A percentile compares a stretch with the other conserved stretches of the same genome.
phyloP scores from a whole-genome alignment of 139 green algal genomes.

The Mesostigma viride region DNA sequence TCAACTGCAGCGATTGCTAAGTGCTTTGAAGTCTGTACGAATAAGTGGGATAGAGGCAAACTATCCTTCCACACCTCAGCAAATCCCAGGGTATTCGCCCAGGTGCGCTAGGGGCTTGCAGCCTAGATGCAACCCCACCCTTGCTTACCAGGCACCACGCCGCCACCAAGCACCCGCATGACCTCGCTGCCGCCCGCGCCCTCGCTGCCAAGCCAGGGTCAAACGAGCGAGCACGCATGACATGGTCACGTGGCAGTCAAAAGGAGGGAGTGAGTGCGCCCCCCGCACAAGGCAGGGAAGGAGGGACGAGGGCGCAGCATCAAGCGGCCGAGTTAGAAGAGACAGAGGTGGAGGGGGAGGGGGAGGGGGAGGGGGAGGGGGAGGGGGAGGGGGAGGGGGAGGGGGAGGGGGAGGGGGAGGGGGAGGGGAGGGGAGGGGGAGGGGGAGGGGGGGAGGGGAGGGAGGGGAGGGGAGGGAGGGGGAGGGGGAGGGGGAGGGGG shows the following conservation, averaged over 20 bases:
- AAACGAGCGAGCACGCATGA: conserved; percentile 14
- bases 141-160: conserved; percentile 70
- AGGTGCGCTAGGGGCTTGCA: no score
- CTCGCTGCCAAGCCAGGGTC: conserved; percentile 38
- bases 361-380: background rate
- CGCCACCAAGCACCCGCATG: conserved; percentile 72
- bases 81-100: no score
- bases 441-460: background rate
- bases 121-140: no score
- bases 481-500: background rate
- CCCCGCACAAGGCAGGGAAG: background rate
- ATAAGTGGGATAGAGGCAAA: no score
- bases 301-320: background rate
- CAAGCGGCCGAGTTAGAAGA: background rate
- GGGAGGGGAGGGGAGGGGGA: background rate
- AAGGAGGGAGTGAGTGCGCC: background rate
- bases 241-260: background rate
- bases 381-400: background rate
- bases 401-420: background rate
- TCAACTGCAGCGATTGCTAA: no score
- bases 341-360: background rate
- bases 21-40: no score
- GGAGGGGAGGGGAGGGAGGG: background rate
- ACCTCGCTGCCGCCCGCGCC: conserved; percentile 51
- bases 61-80: no score